Base-by-base conservation (phyloP, 2,329 filamentous ascomycete genomes). In the Raffaelea deltoideospora region DNA sequence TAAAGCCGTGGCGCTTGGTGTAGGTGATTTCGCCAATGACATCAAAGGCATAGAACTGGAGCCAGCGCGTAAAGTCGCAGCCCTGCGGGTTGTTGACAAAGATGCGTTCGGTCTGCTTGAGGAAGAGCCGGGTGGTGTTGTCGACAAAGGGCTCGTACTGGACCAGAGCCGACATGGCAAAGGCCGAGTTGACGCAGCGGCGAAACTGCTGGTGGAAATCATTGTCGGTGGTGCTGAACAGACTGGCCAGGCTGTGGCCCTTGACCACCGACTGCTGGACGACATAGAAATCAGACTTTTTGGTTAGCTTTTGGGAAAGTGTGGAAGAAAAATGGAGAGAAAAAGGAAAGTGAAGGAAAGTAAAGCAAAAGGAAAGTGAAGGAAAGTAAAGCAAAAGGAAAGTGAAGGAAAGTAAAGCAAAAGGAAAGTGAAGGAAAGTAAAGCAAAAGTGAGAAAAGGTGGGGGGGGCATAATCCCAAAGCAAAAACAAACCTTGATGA, bases 11-110 rank as follows among this genome's bases (percentile, higher is more conserved):
- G 0, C 78, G 65, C 52, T 82, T 82, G 52, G 72, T 76, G 57
- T 82, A 86, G 0, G 79, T 85, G 48, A 86, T 70, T 42, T 82
- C 76, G 6, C 79, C 79, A 43, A 85, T 85, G 13, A 86, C 80
- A 50, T 87, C 82, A 48, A 87, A 87, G 0, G 82, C 82, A 46
- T 82, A 86, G 51, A 76, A 86, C 49, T 87, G 81, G 39, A 87
- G 58, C 81, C 81, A 86, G 39, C 65, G 61, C 2, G 73, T 72
- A 38, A 84, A 78, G 49, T 82, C 70, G 48, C 76, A 81, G 19
- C 56, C 53, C 9, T 53, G 45, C 2, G 52, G 41, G 19, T 59
- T 57, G 18, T 54, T 49, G n/a, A 61, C 65, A 44, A 65, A 79
- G 3, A 76, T 49, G 2, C 61, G 58, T 43, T 71, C 63, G 0